Base-by-base conservation (phyloP, 345 rosid genomes). In the Hirschfeldia incana region DNA sequence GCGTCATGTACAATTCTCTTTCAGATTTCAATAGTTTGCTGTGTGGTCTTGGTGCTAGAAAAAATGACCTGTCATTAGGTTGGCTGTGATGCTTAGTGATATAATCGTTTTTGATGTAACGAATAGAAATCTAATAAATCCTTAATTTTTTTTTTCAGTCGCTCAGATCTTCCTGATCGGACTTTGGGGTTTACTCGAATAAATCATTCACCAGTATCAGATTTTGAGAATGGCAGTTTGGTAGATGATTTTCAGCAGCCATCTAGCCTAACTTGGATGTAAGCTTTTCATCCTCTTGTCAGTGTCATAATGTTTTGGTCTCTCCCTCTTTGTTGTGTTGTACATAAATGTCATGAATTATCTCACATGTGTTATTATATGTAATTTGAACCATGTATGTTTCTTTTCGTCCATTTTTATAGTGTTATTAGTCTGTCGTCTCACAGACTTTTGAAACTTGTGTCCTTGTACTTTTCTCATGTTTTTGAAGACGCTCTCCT, bases 401-500 rank as follows among this genome's bases (percentile, higher is more conserved):
- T 42, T 42, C 16, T 69, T 74, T 44, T 67, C 26, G 51, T 42
- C n/a, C 6, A 21, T 32, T 65, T 65, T 9, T 26, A 4, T 42
- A 12, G 53, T 58, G 53, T 44, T 65, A 21, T 21, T 76, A 70
- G 51, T 42, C 37, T 57, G 59, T 58, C 2, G 26, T 75, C 63
- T 42, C 11, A 30, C 21, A 21, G 21, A 21, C 4, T 76, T 58
- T 42, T 72, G 17, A 72, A 71, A 42, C 49, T 76, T 44, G 17
- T 16, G 6, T 67, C 37, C 21, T 65, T 26, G 58, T 60, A 67
- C 39, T 4, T 72, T 42, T 77, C 70, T 72, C n/a, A 36, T 77
- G 65, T 29, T 70, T 78, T 57, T 65, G 69, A 85, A 92, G 98
- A 78, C 84, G 89, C 34, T 78, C 70, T 68, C 44, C 86, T 15